A percentile compares a stretch with the other conserved stretches of the same genome.
Evolutionary conservation across 1,284 basidiomycete species (phyloP).

Genomic region (Cystobasidiaceae sp.): DNA sequence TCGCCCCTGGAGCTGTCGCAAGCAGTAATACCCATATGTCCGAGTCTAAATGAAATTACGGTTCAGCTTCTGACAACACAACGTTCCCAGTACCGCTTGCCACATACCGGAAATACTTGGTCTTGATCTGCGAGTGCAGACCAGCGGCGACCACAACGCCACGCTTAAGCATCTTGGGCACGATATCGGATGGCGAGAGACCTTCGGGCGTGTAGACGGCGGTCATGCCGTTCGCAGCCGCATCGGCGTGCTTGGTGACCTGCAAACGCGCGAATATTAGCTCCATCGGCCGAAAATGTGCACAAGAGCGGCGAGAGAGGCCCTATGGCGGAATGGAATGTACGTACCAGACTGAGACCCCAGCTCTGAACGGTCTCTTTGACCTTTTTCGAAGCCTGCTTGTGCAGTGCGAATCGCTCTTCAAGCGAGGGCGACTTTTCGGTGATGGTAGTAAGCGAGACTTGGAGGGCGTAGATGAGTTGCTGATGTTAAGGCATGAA

Average conservation of each 20-base stretch:
- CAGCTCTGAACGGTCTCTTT: constrained; percentile 65
- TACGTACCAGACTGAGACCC: constrained; percentile 59
- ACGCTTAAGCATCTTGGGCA: constrained; percentile 53
- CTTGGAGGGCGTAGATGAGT: constrained; percentile 80
- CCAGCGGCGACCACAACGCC: constrained; percentile 78
- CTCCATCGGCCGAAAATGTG: not conserved
- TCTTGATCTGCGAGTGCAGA: constrained; percentile 76
- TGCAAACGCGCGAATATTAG: constrained; percentile 29
- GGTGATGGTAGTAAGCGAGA: constrained; percentile 69
- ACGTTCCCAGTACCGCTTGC: too few species aligned
- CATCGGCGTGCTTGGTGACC: constrained; percentile 59
- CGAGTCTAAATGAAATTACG: too few species aligned
- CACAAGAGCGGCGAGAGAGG: not conserved
- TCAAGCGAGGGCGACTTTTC: constrained; percentile 60
- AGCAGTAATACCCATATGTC: constrained; percentile 61
- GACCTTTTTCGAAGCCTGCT: constrained; percentile 64
- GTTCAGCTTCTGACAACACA: too few species aligned
- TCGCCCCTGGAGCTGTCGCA: constrained; percentile 66
- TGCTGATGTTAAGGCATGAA: not conserved
- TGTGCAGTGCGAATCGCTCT: constrained; percentile 74
- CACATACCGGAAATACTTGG: constrained; percentile 57
- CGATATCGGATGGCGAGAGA: constrained; percentile 63
- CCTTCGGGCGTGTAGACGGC: constrained; percentile 64
- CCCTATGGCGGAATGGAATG: constrained; percentile 1
- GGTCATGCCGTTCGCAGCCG: constrained; percentile 89